Base-by-base conservation (phyloP, 208 protist species). In the Vickermania ingenoplastis region DNA sequence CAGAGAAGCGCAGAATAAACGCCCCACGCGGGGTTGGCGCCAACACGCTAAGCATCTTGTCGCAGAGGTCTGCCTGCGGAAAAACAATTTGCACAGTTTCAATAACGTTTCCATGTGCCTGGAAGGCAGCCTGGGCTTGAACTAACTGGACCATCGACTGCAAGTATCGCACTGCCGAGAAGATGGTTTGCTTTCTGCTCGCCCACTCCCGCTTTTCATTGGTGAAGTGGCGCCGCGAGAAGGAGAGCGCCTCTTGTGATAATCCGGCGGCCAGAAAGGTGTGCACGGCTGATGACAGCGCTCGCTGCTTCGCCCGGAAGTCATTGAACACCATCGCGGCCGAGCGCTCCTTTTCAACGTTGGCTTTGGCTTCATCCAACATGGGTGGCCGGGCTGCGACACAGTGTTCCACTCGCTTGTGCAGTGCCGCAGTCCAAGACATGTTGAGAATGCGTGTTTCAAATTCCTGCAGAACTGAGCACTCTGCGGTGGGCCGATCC, bases 111-210 rank as follows among this genome's bases (percentile, higher is more conserved):
- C 64, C 70, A 63, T 83, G 77, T 26, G 72, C 76, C 2, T 60
- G 75, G 61, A 75, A 89, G 13, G 77, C 74, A 3, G 80, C 67
- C 59, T 90, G 87, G 22, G 79, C 75, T 7, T 77, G 76, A 23
- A 86, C 75, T 11, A 94, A 70, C 59, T 86, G 71, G 61, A 77
- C 69, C 80, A 90, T 89, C 5, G 87, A 94, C 55, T 85, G 67
- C 48, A 91, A 63, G 66, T 94, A 91, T 13, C 70, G 75, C 41
- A 91, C 60, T 0, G 81, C 75, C 30, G 73, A 77, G 54, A 81
- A 78, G 31, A 85, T 69, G 27, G 75, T 75, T 56, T 89, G 75
- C 11, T 48, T 61, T 24, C 73, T 59, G 26, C 59, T 66, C 17
- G 68, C 82, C 81, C 83, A 91, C 30, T 86, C 67, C 29, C 73